Conservation (phyloP, 192 early-diverging fungal genomes). For the Backusella parvicylindrica region DNA sequence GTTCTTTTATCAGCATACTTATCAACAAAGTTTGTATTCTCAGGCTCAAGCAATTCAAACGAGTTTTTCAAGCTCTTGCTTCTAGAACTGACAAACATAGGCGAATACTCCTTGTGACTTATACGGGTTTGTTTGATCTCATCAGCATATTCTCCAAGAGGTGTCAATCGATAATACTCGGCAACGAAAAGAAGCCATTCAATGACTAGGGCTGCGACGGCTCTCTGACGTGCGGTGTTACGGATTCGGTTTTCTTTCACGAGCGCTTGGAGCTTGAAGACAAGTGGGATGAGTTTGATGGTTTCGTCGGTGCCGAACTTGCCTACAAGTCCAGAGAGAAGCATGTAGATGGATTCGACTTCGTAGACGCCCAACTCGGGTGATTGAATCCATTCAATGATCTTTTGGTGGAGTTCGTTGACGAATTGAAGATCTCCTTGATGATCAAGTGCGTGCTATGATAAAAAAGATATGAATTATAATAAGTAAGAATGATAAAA, state of each 20-base stretch:
- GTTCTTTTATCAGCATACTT: slow-evolving; percentile 3
- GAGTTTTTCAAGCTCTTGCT: neutral
- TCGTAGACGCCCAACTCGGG: neutral
- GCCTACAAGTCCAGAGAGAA: neutral
- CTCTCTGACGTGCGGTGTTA: slow-evolving; percentile 1
- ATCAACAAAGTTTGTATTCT: neutral
- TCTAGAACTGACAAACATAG: neutral
- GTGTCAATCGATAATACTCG: neutral
- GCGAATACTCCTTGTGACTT: neutral
- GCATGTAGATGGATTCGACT: neutral
- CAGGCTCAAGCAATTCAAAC: neutral
- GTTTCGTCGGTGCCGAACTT: slow-evolving; percentile 19
- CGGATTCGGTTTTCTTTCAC: neutral
- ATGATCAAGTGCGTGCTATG: neutral
- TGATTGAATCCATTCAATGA: slow-evolving; percentile 17
- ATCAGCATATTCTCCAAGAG: neutral
- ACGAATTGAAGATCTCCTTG: slow-evolving; percentile 17
- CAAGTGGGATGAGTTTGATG: slow-evolving; percentile 18
- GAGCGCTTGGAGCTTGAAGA: slow-evolving; percentile 21
- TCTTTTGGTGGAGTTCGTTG: slow-evolving; percentile 7
- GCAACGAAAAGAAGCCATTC: slow-evolving; percentile 10
- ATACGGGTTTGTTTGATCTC: neutral
- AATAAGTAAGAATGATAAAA: neutral
- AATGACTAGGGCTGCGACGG: neutral
- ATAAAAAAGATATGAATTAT: neutral